A percentile compares a stretch with the other conserved stretches of the same genome.
These are phyloP conservation scores for Fusarium praegraminearum DNA, from an alignment of 2,329 filamentous ascomycete genomes.

Conservation along the genomic window DNA sequence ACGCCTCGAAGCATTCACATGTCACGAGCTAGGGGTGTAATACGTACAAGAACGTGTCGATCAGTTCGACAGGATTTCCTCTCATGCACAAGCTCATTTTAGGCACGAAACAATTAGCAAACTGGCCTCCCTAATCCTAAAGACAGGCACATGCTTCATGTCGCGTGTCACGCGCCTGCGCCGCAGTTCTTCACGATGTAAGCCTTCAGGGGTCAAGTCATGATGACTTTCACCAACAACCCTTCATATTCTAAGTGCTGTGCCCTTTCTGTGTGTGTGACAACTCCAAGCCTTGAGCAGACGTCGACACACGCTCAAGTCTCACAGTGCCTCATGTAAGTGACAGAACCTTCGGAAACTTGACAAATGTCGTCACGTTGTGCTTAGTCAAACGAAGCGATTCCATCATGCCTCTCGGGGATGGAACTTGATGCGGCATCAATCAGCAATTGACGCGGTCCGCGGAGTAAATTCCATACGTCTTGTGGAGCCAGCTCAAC, in stretches of 20 bases:
- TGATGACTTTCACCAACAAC: neutral
- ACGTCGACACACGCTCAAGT: neutral
- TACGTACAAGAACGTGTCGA: slow-evolving; percentile 16
- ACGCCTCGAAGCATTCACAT: slow-evolving; percentile 35
- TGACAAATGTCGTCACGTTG: neutral
- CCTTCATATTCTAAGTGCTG: neutral
- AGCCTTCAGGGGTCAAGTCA: neutral
- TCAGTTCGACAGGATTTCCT: slow-evolving; percentile 21
- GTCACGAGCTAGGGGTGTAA: slow-evolving; percentile 21
- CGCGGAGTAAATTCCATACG: slow-evolving; percentile 27
- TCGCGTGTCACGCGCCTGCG: slow-evolving; percentile 28
- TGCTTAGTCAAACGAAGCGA: slow-evolving; percentile 4
- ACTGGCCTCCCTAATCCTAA: slow-evolving; percentile 6
- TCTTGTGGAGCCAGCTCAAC: slow-evolving; percentile 26
- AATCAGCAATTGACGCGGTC: slow-evolving; percentile 35
- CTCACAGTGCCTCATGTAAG: neutral
- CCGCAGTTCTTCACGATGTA: slow-evolving; percentile 14
- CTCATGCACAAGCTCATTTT: slow-evolving; percentile 27
- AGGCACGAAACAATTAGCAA: slow-evolving; percentile 2
- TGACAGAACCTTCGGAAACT: slow-evolving; percentile 1
- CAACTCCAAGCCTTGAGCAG: neutral
- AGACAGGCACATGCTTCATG: slow-evolving; percentile 29
- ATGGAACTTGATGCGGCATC: slow-evolving; percentile 40
- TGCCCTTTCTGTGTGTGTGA: neutral
- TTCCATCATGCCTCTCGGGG: slow-evolving; percentile 27